Base-by-base conservation (phyloP, 83 land plant species). In the Thuja plicata region DNA sequence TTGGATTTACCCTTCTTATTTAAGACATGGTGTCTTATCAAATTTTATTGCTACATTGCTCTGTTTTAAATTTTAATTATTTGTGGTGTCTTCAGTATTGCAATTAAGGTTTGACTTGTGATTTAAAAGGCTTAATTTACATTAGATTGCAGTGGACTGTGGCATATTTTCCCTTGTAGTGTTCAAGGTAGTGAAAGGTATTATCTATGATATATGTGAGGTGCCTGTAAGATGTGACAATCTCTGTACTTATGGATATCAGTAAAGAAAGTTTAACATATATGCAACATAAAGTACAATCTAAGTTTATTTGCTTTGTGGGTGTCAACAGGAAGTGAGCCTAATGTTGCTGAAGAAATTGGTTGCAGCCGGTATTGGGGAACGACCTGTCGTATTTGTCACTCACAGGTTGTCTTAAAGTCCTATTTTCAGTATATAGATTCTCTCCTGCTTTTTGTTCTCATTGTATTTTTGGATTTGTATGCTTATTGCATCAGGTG, bases 361-460 rank as follows among this genome's bases (percentile, higher is more conserved):
- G 78, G 87, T 93, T 86, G 98, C 96, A 89, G 99, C 99, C 10
- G 99, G 99, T 81, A 93, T 98, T 93, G 99, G 99, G 46, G 91
- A 93, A 48, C 97, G 99, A 13, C 99, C 99, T n/a, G 98, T 98
- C 84, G 98, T 96, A 21, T 98, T 98, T 92, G 94, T 98, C 79
- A 94, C 99, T 86, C 99, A 98, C 92, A 98, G 99, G 99, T 96
- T 86, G 87, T 86, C 70, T 86, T 15, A 27, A 43, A 12, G 85
- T 27, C 85, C 46, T 41, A 62, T 82, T 83, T 87, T 66, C 73
- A 66, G 73, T 19, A 48, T 27, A 88, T 27, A 21, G 30, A 8
- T 35, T 13, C 46, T 55, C 40, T 55, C 37, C 37, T n/a, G 43
- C n/a, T 30, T n/a, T 46, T 8, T 82, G 52, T 27, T 38, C 32